These are phyloP conservation scores for Saccharum officinarum DNA, from an alignment of 176 grass and related monocot genomes.

Conservation along the genomic window DNA sequence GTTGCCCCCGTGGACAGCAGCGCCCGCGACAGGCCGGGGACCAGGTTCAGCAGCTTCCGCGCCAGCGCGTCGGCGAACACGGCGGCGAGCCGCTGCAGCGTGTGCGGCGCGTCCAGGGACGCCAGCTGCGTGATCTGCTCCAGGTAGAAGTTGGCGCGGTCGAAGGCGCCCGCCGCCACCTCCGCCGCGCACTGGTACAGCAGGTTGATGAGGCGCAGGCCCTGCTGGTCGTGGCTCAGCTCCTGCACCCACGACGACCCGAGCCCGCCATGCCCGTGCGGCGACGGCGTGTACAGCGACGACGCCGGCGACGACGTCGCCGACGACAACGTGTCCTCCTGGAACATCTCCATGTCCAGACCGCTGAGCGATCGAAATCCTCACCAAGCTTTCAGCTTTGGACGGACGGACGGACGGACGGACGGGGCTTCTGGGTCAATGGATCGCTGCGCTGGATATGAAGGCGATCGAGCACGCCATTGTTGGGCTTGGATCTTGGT, in stretches of 20 bases:
- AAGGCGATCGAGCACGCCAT: neutral
- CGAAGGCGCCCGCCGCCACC: conserved; percentile 43
- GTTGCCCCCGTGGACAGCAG: neutral
- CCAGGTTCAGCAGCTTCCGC: conserved; percentile 40
- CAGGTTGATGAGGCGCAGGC: conserved; percentile 40
- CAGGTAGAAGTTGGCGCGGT: conserved; percentile 46
- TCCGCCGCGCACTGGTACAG: conserved; percentile 51
- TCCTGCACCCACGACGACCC: conserved; percentile 34
- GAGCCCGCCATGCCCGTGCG: neutral
- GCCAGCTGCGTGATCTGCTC: conserved; percentile 54
- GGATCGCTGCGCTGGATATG: neutral
- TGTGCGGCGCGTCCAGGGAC: conserved; percentile 51
- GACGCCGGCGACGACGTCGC: conserved; percentile 50
- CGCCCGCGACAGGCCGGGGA: conserved; percentile 28
- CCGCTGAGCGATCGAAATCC: neutral
- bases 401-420: neutral
- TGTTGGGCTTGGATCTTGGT: conserved; percentile 3
- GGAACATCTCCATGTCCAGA: conserved; percentile 18
- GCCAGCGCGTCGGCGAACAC: conserved; percentile 68
- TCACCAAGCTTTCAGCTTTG: neutral
- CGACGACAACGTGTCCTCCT: conserved; percentile 39
- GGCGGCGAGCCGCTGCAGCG: conserved; percentile 62
- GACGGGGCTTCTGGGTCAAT: neutral
- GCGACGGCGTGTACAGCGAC: conserved; percentile 40
- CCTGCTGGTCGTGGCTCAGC: conserved; percentile 38